These are phyloP conservation scores for Stereocaulon alpinum DNA, from an alignment of 495 filamentous ascomycete genomes.

Conservation along the genomic window DNA sequence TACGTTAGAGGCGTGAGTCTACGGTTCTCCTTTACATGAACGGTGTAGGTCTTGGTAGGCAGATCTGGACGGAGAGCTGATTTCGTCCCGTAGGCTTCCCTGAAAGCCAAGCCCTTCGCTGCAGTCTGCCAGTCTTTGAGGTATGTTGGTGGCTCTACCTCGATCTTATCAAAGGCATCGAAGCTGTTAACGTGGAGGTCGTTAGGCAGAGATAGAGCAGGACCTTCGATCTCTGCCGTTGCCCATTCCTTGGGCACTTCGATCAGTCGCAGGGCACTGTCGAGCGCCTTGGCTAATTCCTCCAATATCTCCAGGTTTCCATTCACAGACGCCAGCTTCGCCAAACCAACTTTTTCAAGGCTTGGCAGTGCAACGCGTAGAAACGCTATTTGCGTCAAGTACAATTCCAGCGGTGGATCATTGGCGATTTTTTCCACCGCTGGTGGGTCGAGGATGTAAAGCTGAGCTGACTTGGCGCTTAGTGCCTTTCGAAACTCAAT, in stretches of 20 bases:
- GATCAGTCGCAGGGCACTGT: slow-evolving; percentile 56
- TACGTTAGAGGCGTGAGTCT: slow-evolving; percentile 80
- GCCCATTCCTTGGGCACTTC: slow-evolving; percentile 73
- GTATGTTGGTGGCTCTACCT: slow-evolving; percentile 51
- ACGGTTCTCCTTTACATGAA: slow-evolving; percentile 90
- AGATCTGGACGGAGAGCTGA: slow-evolving; percentile 73
- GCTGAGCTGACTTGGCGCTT: slow-evolving; percentile 51
- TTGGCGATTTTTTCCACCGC: slow-evolving; percentile 53
- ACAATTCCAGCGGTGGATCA: slow-evolving; percentile 42
- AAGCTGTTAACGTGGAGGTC: slow-evolving; percentile 71
- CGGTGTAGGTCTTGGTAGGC: slow-evolving; percentile 70
- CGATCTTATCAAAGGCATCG: slow-evolving; percentile 64
- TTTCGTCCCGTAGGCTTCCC: slow-evolving; percentile 78
- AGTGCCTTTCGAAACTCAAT: slow-evolving; percentile 54
- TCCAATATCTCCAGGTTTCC: slow-evolving; percentile 45
- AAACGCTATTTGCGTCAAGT: slow-evolving; percentile 69
- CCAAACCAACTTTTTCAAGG: slow-evolving; percentile 36
- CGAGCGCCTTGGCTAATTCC: slow-evolving; percentile 54
- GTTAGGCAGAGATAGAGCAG: slow-evolving; percentile 41
- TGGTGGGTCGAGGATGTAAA: slow-evolving; percentile 65
- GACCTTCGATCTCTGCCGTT: slow-evolving; percentile 48
- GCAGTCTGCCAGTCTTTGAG: slow-evolving; percentile 70
- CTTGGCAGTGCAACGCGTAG: slow-evolving; percentile 58
- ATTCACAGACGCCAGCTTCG: slow-evolving; percentile 49
- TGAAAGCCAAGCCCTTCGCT: slow-evolving; percentile 84